Evolutionary conservation across 2,329 filamentous ascomycete species (phyloP), one percentile per base, ranked within the genome.

Genomic region (Fusarium citri): DNA sequence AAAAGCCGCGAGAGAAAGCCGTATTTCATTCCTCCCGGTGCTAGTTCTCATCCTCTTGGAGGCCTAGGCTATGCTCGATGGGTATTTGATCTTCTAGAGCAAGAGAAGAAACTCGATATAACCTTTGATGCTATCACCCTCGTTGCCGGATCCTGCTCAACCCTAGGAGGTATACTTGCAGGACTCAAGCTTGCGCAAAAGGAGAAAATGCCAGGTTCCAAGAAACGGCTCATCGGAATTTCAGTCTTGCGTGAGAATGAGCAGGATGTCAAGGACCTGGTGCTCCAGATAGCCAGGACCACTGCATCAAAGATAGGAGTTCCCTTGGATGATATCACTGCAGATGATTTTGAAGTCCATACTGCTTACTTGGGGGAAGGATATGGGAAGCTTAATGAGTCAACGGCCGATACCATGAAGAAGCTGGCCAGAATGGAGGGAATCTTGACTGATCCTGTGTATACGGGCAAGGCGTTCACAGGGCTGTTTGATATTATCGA

Each of bases 61-160:
- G 66, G 66, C 7, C 9, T 69, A 5, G 66, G 66, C 14, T 69
- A 62, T 23, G 66, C 66, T n/a, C 55, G 56, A 10, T 69, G 66
- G 66, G 66, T 48, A 3, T 70, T 69, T 6, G 61, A 69, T 4
- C n/a, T 69, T 3, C 48, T 69, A 3, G 66, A 69, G 18, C 51
- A 69, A 5, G 66, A 70, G 18, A 9, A 18, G 3, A 69, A 20
- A 8, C 28, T 66, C 14, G 56, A 45, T 11, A 16, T 67, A 5
- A 43, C 34, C 3, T 69, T 69, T 41, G 61, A 67, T 20, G n/a
- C 41, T 14, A 41, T 69, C 9, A 30, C 46, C 30, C 34, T 61
- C 5, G 55, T 69, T 7, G 67, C 56, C 10, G 66, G 66, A 6
- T 69, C 66, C 7, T 62, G 66, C 45, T 69, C 66, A 11, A 69